These are phyloP conservation scores for Apodospora peruviana DNA, from an alignment of 495 filamentous ascomycete species.

Conservation along the genomic window DNA sequence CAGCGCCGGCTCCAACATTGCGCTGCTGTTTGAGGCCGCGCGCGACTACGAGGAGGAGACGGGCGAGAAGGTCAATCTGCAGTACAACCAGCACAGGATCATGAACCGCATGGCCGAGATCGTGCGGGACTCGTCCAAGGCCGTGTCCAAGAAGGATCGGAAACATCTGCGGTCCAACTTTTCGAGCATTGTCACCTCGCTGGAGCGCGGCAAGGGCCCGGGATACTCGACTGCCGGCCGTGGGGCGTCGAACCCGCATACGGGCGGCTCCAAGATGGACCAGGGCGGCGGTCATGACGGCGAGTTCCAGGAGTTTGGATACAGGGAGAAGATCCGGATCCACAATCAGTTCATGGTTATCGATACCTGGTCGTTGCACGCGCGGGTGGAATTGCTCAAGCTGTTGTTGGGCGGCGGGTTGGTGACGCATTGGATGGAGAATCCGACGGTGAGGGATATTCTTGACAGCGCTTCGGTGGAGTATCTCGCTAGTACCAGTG, in stretches of 20 bases:
- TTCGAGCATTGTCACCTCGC: constrained; percentile 73
- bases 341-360: constrained; percentile 70
- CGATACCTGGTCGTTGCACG: constrained; percentile 86
- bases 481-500: constrained; percentile 15
- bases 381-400: constrained; percentile 68
- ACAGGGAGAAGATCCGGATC: constrained; percentile 69
- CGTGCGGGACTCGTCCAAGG: constrained; percentile 56
- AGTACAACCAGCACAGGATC: constrained; percentile 51
- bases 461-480: constrained; percentile 39
- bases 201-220: constrained; percentile 58
- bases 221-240: constrained; percentile 42
- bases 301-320: constrained; percentile 71
- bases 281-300: constrained; percentile 52
- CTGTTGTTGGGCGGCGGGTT: constrained; percentile 78
- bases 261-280: constrained; percentile 45
- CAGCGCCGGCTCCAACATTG: constrained; percentile 84
- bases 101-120: constrained; percentile 49
- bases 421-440: constrained; percentile 71
- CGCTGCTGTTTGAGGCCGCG: constrained; percentile 79
- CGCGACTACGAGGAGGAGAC: constrained; percentile 60
- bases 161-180: constrained; percentile 75
- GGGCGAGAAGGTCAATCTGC: constrained; percentile 41
- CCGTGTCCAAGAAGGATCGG: constrained; percentile 72
- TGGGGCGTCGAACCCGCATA: constrained; percentile 32
- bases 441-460: constrained; percentile 71